These are phyloP conservation scores for Chlorencoelia australis DNA, from an alignment of 2,329 filamentous ascomycete genomes.

Conservation along the genomic window DNA sequence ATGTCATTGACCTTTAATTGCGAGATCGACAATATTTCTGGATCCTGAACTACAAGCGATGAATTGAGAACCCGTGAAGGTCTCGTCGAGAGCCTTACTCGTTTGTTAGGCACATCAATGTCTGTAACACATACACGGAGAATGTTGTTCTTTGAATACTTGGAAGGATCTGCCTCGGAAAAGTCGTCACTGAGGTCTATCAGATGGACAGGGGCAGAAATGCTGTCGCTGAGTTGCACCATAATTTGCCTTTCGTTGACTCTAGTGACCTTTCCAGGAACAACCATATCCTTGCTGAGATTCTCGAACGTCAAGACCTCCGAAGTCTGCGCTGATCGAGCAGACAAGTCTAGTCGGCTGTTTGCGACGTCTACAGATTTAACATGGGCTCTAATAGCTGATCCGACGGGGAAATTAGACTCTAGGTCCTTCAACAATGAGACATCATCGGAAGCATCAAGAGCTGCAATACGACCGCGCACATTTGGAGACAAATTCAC, in stretches of 20 bases:
- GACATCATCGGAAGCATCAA: slow-evolving; percentile 82
- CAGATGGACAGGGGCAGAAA: slow-evolving; percentile 72
- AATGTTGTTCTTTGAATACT: slow-evolving; percentile 74
- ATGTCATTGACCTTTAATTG: slow-evolving; percentile 70
- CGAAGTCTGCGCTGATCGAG: slow-evolving; percentile 49
- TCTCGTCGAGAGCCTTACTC: slow-evolving; percentile 67
- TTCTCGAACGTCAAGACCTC: slow-evolving; percentile 56
- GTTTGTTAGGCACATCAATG: slow-evolving; percentile 77
- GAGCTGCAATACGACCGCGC: slow-evolving; percentile 68
- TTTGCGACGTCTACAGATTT: slow-evolving; percentile 62
- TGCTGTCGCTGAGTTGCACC: slow-evolving; percentile 70
- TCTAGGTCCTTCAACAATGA: slow-evolving; percentile 66
- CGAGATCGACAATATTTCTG: slow-evolving; percentile 60
- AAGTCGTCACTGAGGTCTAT: slow-evolving; percentile 84
- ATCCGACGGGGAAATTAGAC: slow-evolving; percentile 81
- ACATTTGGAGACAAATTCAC: slow-evolving; percentile 83
- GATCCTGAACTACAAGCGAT: slow-evolving; percentile 68
- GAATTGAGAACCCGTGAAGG: slow-evolving; percentile 87
- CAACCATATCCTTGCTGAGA: slow-evolving; percentile 67
- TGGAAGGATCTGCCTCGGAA: slow-evolving; percentile 63
- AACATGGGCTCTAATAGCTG: slow-evolving; percentile 72
- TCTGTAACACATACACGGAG: slow-evolving; percentile 77
- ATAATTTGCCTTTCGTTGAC: slow-evolving; percentile 73
- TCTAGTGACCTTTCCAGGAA: slow-evolving; percentile 78
- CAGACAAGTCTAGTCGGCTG: slow-evolving; percentile 75